Base-by-base conservation (phyloP, 176 grass and related monocot species). In the Avena eriantha region DNA sequence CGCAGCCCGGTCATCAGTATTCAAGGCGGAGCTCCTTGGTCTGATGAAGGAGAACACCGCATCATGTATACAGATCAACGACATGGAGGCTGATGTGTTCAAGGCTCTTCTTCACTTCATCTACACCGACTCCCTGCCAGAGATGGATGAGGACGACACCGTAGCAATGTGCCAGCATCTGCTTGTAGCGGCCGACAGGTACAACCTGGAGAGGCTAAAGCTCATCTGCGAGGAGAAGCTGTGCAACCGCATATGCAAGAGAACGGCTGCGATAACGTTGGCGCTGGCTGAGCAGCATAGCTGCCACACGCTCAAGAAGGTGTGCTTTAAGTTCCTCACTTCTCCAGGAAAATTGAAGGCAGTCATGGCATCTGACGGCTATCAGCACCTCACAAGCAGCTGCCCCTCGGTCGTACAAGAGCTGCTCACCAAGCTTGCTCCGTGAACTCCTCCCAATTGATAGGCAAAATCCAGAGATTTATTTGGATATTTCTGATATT, bases 171-270 rank as follows among this genome's bases (percentile, higher is more conserved):
- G 24, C 22, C 61, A 65, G 24, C 61, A 65, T 65, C 23, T 65
- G 23, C 61, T 65, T 15, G 61, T 65, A 7, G 61, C 61, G 12
- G 24, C 61, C 1, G 61, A 65, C 61, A 65, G 61, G 11, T 65
- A 65, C 11, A 65, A 15, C 61, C 4, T 31, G 61, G 61, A 31
- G 3, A 65, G 61, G 24, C 61, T 65, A 31, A 68, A 68, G 64
- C 63, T 34, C 4, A 68, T 68, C 1, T 68, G 64, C 31, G 64
- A 68, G 64, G 31, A 68, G 6, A 68, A 35, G 64, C 64, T 68
- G 6, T 68, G 64, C 64, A 68, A 68, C 64, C 29, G 18, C 64
- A 34, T 68, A 15, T 68, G 64, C 64, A 68, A 68, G 64, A 68
- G 14, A 16, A 68, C 64, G 64, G 64, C 64, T 68, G 64, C 31